Evolutionary conservation across 2,329 filamentous ascomycete species (phyloP), one percentile per base, ranked within the genome.

Genomic region (Thelonectria rubi): DNA sequence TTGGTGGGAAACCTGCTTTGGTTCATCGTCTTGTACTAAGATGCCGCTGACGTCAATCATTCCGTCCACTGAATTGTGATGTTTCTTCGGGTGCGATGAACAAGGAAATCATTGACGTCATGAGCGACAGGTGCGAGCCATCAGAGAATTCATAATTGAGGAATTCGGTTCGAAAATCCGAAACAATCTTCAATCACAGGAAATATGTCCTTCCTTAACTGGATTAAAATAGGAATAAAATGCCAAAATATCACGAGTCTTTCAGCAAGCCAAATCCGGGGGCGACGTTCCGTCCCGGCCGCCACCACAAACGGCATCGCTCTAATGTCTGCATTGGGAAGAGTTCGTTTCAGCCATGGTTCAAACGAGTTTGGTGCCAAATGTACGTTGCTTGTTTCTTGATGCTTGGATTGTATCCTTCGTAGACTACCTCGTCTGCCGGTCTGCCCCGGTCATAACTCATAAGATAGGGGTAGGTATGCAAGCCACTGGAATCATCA

Each of bases 11-110:
- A 47, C 45, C 14, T 47, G 45, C 24, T 47, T 47, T 47, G 26
- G 11, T n/a, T 9, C 20, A 30, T 15, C 45, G 30, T 7, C 21
- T 26, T 21, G 45, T 30, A n/a, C 45, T 26, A 30, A 47, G 20
- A 26, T 26, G 45, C 45, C 21, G 20, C 45, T 47, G 45, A 47
- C 45, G 24, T 45, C 40, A 34, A 46, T 54, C 20, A 42, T 54
- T n/a, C 5, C 43, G 21, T 32, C 21, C 20, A 15, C 17, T 43
- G 40, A 20, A 17, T 20, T 15, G 17, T 18, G 26, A 30, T n/a
- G n/a, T 8, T 30, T 30, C 26, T 30, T 8, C 26, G 26, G n/a
- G 26, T 9, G 37, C 37, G 8, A 43, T 20, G 18, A 17, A 9
- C 18, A 17, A 8, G 11, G 42, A 46, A 30, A 21, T 46, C 42